A percentile compares a stretch with the other conserved stretches of the same genome.
phyloP scores from a whole-genome alignment of 257 asterid species.

The Mitragyna speciosa region DNA sequence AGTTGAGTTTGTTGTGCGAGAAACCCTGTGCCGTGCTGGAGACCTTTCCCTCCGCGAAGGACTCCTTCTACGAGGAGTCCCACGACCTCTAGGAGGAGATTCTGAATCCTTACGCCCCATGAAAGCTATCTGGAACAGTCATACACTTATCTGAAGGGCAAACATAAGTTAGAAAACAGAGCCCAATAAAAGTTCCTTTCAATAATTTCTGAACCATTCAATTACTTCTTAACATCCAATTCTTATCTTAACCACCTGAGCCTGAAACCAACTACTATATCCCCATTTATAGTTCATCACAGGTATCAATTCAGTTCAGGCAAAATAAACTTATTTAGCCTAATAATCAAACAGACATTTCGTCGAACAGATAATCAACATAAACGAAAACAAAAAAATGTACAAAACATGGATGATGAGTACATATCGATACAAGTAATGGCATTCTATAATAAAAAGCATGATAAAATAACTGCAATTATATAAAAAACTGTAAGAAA shows the following conservation, averaged over 20 bases:
- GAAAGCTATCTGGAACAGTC: not conserved
- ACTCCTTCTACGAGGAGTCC: slow-evolving; percentile 59
- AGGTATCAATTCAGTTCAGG: not conserved
- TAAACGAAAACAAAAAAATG: not conserved
- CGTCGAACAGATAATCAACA: not conserved
- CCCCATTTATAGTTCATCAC: not conserved
- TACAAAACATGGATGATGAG: not conserved
- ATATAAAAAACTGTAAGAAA: not conserved
- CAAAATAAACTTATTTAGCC: not conserved
- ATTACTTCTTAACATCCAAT: too few relatives aligned
- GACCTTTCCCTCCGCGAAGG: slow-evolving; percentile 60
- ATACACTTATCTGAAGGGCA: not conserved
- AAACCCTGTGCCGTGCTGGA: slow-evolving; percentile 53
- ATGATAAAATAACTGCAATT: not conserved
- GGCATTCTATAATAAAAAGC: not conserved
- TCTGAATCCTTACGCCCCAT: slow-evolving; percentile 64
- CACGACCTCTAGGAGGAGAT: slow-evolving; percentile 58
- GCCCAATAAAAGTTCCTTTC: not conserved
- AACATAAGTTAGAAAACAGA: not conserved
- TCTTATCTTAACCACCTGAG: not conserved
- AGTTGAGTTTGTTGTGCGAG: slow-evolving; percentile 42
- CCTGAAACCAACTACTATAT: too few relatives aligned
- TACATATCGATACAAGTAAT: not conserved
- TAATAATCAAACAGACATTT: not conserved
- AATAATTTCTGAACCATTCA: not conserved